Percentiles rank a stretch among this genome's conserved stretches.
Conservation (phyloP, 352 stramenopile species). For the Pythium periplocum region DNA sequence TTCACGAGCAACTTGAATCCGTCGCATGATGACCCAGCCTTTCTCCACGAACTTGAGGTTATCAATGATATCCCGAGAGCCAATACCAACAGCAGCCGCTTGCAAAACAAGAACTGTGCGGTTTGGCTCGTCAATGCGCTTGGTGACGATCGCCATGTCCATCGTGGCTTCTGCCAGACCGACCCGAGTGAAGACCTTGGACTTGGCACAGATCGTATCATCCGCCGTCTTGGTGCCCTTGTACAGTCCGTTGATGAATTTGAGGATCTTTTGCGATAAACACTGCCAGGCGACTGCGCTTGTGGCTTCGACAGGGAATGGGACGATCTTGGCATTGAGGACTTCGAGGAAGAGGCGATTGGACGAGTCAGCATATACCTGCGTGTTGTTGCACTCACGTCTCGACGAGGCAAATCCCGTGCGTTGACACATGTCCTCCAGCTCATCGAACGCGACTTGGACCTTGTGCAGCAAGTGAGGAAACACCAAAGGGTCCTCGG, state of each 20-base stretch:
- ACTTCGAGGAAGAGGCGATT: constrained; percentile 21
- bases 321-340: constrained; percentile 31
- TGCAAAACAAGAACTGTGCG: neutral
- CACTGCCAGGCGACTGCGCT: constrained; percentile 28
- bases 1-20: constrained; percentile 15
- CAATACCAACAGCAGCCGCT: constrained; percentile 26
- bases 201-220: constrained; percentile 26
- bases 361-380: constrained; percentile 11
- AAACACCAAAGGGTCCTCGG: neutral
- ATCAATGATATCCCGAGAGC: constrained; percentile 22
- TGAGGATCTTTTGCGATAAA: constrained; percentile 21
- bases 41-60: constrained; percentile 32
- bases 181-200: constrained; percentile 23
- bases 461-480: neutral
- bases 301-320: constrained; percentile 31
- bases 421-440: constrained; percentile 19
- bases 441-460: constrained; percentile 15
- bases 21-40: constrained; percentile 20
- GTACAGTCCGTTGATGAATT: constrained; percentile 27
- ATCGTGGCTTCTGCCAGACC: constrained; percentile 13
- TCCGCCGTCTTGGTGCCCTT: constrained; percentile 13
- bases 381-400: constrained; percentile 19
- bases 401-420: neutral
- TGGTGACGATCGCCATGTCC: constrained; percentile 28
- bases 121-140: constrained; percentile 9